Evolutionary conservation across 257 asterid genomes (phyloP), one percentile per base, ranked within the genome.

Genomic region (Solanum piurae): DNA sequence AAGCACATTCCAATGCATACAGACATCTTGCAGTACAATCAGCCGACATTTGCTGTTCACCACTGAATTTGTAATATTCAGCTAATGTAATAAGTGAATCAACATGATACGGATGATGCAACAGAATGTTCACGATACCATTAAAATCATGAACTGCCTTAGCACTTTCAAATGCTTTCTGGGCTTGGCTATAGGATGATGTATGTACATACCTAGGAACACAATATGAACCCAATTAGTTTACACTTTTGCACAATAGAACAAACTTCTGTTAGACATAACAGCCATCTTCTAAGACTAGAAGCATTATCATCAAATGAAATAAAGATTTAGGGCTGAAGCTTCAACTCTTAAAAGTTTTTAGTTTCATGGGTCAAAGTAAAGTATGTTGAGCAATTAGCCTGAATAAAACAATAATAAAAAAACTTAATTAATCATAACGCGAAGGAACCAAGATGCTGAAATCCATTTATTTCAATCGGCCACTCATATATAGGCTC

Each of bases 41-140:
- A 34, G 97, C 95, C 14, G 99, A 93, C 98, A 93, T 95, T 91
- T 97, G 98, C 84, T 92, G 98, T 89, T 97, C 99, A 37, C 99
- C 99, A 86, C 94, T 89, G 92, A 96, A 95, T 91, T 94, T 94
- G 91, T 95, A 95, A 88, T 97, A 97, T 89, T 95, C 98, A 1
- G 99, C 98, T 92, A 95, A 88, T 10, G 97, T 91, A 86, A 93
- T 90, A 88, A 97, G 96, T 7, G 99, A 97, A 77, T 97, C 99
- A 76, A 97, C 89, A 71, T 95, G 99, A 89, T 95, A 97, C 83
- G 99, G 99, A 93, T 95, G 94, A 89, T 94, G 86, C 92, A 93
- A 33, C 60, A 96, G 91, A 91, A 94, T 91, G 90, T 92, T 92
- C 68, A 96, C 97, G 31, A 96, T 95, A 46, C 98, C 94, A 88